Evolutionary conservation across 441 rosid genomes (phyloP).

Genomic region (Populus hybrid): DNA sequence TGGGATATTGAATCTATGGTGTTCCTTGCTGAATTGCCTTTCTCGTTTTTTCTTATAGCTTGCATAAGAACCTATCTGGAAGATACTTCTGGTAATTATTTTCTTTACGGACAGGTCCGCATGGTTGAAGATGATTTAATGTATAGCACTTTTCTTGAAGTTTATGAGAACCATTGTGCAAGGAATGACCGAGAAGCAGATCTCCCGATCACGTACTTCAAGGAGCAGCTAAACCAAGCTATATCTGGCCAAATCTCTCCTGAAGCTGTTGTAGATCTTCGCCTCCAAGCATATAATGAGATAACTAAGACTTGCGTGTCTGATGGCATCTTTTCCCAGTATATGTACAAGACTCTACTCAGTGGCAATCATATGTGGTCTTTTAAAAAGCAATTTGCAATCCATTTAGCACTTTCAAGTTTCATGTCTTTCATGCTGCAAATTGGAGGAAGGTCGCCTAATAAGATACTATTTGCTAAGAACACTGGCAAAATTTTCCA

Average conservation of each 20-base stretch:
- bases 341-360: constrained; percentile 84
- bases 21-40: not conserved
- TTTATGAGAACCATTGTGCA: constrained; percentile 94
- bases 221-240: constrained; percentile 95
- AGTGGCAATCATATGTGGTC: constrained; percentile 96
- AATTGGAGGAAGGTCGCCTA: constrained; percentile 99
- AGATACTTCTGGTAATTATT: not conserved
- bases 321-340: constrained; percentile 88
- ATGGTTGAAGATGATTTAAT: constrained; percentile 99
- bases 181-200: constrained; percentile 89
- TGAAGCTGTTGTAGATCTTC: constrained; percentile 90
- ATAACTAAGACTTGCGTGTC: constrained; percentile 66
- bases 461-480: constrained; percentile 91
- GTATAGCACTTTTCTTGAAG: constrained; percentile 98
- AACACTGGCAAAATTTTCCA: constrained; percentile 94
- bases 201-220: constrained; percentile 84
- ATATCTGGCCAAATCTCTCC: constrained; percentile 84
- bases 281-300: constrained; percentile 83
- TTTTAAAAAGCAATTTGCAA: constrained; percentile 93
- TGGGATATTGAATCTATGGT: not conserved
- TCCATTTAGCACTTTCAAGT: constrained; percentile 92
- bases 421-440: constrained; percentile 97
- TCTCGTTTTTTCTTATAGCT: not conserved
- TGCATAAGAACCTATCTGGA: constrained; percentile 1
- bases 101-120: constrained; percentile 60